Conservation (phyloP, 2,329 filamentous ascomycete genomes). For the Monosporascus sp. region DNA sequence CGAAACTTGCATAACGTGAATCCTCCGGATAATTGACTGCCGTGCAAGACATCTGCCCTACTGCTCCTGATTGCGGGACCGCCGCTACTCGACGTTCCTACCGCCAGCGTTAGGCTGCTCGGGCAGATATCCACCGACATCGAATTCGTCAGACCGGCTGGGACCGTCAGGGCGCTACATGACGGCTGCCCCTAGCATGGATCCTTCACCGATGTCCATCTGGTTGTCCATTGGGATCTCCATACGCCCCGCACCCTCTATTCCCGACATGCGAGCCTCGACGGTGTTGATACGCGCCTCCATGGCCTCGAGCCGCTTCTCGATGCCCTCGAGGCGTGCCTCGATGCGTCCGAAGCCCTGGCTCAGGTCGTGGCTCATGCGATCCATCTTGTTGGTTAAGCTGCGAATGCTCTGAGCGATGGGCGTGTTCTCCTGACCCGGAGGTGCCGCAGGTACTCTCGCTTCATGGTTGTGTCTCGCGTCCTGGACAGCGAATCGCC, state of each 20-base stretch:
- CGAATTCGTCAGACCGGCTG: background rate
- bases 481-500: constrained; percentile 59
- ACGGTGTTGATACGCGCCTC: constrained; percentile 35
- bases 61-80: no score
- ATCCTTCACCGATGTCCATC: constrained; percentile 28
- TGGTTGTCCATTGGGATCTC: constrained; percentile 32
- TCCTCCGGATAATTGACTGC: no score
- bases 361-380: constrained; percentile 50
- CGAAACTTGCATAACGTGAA: background rate
- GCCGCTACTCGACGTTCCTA: no score
- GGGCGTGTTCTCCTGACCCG: constrained; percentile 53
- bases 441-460: constrained; percentile 46
- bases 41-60: no score
- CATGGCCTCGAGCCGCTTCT: constrained; percentile 51
- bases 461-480: constrained; percentile 58
- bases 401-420: constrained; percentile 53
- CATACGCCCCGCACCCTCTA: constrained; percentile 31
- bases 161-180: constrained; percentile 23
- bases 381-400: constrained; percentile 55
- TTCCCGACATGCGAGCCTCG: constrained; percentile 32
- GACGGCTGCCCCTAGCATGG: constrained; percentile 30
- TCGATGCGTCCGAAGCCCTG: constrained; percentile 49
- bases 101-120: no score
- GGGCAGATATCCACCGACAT: no score
- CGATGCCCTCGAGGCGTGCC: constrained; percentile 44